phyloP scores from a whole-genome alignment of 108 stramenopile genomes.

The Cyclotella sp. region DNA sequence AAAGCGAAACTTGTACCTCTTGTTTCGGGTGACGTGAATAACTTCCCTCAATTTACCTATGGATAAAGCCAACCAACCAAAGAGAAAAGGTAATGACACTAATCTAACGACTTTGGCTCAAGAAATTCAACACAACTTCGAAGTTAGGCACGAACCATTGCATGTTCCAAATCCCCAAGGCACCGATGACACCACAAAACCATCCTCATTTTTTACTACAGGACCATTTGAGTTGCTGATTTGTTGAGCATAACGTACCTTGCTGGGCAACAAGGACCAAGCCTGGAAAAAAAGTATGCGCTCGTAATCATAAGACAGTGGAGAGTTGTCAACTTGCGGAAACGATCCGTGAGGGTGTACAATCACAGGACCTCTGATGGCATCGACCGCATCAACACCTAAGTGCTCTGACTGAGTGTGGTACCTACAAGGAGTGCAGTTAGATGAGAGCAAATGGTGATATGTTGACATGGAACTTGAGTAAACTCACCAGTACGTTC shows the following conservation, averaged over 20 bases:
- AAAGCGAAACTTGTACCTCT: constrained; percentile 32
- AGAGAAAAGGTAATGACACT: no score
- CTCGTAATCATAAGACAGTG: constrained; percentile 27
- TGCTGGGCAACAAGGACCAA: constrained; percentile 13
- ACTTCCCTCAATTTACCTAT: constrained; percentile 40
- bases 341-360: constrained; percentile 29
- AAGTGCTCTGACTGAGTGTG: constrained; percentile 15
- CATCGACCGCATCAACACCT: constrained; percentile 15
- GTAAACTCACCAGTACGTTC: constrained; percentile 28
- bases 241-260: not conserved
- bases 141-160: no score
- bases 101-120: no score
- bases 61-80: no score
- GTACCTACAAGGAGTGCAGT: no score
- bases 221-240: constrained; percentile 15
- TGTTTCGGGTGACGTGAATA: constrained; percentile 10
- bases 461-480: no score
- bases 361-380: constrained; percentile 32
- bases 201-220: constrained; percentile 29
- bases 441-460: no score
- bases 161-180: constrained; percentile 35
- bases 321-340: not conserved
- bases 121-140: no score
- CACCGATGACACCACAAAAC: constrained; percentile 27
- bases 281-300: constrained; percentile 39